These are phyloP conservation scores for Colletotrichum sidae DNA, from an alignment of 2,329 filamentous ascomycete species.

Conservation along the genomic window DNA sequence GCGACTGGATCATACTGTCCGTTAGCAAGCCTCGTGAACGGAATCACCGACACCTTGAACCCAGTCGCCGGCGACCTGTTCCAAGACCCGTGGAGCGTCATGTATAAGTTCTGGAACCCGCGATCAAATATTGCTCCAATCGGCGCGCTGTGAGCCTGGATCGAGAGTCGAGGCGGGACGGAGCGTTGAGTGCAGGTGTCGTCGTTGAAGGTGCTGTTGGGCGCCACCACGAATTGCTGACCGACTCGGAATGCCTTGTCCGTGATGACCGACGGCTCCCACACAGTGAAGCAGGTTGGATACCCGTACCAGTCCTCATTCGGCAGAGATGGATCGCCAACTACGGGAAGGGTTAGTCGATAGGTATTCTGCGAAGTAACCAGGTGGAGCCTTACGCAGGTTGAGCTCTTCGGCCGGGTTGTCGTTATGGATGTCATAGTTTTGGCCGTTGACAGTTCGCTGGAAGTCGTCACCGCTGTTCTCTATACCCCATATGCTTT, in stretches of 20 bases:
- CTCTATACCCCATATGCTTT: conserved; percentile 63
- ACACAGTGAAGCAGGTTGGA: conserved; percentile 69
- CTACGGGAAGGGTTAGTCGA: conserved; percentile 33
- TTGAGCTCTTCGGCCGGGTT: conserved; percentile 76
- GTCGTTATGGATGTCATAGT: conserved; percentile 64
- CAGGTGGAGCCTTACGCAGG: conserved; percentile 55
- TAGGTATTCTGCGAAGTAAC: background rate
- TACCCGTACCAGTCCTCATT: conserved; percentile 64
- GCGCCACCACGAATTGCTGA: conserved; percentile 51
- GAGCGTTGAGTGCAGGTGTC: conserved; percentile 48
- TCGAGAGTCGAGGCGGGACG: conserved; percentile 59
- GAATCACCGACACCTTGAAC: conserved; percentile 52
- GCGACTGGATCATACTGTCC: conserved; percentile 48
- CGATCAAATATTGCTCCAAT: conserved; percentile 71
- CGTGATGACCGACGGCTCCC: conserved; percentile 54
- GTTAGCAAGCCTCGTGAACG: conserved; percentile 43
- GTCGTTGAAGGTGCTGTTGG: conserved; percentile 51
- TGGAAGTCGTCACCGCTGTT: conserved; percentile 66
- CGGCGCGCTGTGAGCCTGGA: conserved; percentile 70
- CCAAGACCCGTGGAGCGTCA: conserved; percentile 73
- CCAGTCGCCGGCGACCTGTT: conserved; percentile 51
- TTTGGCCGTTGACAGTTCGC: conserved; percentile 55
- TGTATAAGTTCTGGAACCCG: conserved; percentile 62
- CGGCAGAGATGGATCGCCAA: conserved; percentile 44
- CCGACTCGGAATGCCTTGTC: conserved; percentile 48